Evolutionary conservation across 1,284 basidiomycete genomes (phyloP).

Genomic region (Ganoderma lucidum): DNA sequence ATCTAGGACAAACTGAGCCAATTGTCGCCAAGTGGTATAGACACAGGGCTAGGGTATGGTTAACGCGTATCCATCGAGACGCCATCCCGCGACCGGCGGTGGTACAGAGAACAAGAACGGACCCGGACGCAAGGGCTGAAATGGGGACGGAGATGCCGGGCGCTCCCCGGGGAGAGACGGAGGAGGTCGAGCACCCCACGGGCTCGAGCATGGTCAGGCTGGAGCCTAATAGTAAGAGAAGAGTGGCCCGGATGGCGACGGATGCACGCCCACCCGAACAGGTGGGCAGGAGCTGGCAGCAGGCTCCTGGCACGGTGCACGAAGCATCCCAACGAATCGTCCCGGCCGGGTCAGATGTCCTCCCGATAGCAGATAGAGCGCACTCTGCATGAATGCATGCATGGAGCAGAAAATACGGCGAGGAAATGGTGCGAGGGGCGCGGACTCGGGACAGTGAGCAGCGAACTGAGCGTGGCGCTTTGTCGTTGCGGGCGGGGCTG

Average conservation of each 20-base stretch:
- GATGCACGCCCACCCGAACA: constrained; percentile 17
- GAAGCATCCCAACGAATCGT: constrained; percentile 18
- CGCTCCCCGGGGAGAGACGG: not conserved
- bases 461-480: constrained; percentile 16
- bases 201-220: not conserved
- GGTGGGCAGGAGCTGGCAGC: constrained; percentile 10
- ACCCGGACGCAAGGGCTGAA: constrained; percentile 1
- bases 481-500: constrained; percentile 8
- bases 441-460: not conserved
- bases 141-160: constrained; percentile 3
- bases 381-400: constrained; percentile 3
- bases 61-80: constrained; percentile 8
- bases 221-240: constrained; percentile 2
- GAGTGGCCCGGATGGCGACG: constrained; percentile 11
- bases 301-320: constrained; percentile 1
- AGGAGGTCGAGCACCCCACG: not conserved
- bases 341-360: constrained; percentile 27
- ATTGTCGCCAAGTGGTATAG: constrained; percentile 8
- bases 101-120: not conserved
- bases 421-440: not conserved
- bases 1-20: constrained; percentile 3
- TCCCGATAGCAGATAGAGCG: constrained; percentile 21
- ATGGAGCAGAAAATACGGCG: constrained; percentile 4
- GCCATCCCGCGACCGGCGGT: not conserved
- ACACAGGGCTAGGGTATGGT: not conserved